Evolutionary conservation across 371 early-diverging fungal genomes (phyloP).

Genomic region (Blakeslea trispora): DNA sequence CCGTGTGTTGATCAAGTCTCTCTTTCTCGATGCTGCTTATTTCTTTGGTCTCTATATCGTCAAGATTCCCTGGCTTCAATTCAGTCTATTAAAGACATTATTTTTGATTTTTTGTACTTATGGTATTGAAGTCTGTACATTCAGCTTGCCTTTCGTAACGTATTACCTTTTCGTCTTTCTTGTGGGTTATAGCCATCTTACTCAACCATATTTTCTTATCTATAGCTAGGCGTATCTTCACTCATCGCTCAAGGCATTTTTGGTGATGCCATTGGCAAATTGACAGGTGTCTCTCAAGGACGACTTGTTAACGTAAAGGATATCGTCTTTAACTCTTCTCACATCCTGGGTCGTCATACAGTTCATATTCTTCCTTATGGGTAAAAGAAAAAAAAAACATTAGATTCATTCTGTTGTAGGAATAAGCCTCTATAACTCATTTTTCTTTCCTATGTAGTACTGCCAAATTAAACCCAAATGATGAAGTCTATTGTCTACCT

Average conservation of each 20-base stretch:
- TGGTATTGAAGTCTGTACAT: conserved; percentile 26
- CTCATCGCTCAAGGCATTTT: background rate
- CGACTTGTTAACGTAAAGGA: conserved; percentile 45
- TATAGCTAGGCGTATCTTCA: conserved; percentile 5
- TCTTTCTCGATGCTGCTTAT: conserved; percentile 31
- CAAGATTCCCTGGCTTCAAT: conserved; percentile 54
- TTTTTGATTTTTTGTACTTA: conserved; percentile 16
- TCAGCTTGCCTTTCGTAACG: conserved; percentile 39
- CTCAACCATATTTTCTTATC: background rate
- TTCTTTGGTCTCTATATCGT: conserved; percentile 35
- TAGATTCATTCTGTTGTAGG: too few species aligned
- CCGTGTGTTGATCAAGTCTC: conserved; percentile 35
- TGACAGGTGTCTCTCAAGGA: conserved; percentile 42
- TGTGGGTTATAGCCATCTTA: background rate
- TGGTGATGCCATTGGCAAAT: conserved; percentile 40
- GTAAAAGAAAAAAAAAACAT: too few species aligned
- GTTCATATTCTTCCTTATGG: conserved; percentile 54
- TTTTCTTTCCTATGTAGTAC: too few species aligned
- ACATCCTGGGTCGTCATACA: conserved; percentile 52
- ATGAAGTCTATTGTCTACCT: conserved; percentile 47
- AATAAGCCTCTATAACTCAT: too few species aligned
- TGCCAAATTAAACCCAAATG: conserved; percentile 47
- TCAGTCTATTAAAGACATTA: conserved; percentile 34
- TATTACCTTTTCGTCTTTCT: background rate
- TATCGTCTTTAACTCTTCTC: conserved; percentile 41